Evolutionary conservation across 371 early-diverging fungal genomes (phyloP).

Genomic region (Apophysomyces variabilis): DNA sequence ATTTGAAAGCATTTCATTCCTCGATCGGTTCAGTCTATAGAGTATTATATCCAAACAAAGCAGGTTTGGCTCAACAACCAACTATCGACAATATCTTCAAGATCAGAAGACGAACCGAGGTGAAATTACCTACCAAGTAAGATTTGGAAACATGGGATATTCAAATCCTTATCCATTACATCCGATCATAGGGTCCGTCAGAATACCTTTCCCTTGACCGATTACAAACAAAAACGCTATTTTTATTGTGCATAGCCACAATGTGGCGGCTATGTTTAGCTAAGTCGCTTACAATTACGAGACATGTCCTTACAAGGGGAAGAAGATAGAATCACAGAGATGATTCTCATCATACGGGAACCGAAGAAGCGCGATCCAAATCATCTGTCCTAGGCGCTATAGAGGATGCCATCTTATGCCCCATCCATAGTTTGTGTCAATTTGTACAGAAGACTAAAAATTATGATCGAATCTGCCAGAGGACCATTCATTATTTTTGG

Average conservation of each 20-base stretch:
- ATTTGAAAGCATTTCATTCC: background rate
- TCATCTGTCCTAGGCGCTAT: background rate
- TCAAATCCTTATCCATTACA: background rate
- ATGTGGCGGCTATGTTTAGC: background rate
- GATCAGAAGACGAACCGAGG: background rate
- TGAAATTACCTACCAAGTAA: background rate
- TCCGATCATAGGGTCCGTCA: background rate
- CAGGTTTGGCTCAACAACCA: background rate
- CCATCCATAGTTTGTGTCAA: background rate
- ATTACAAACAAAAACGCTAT: background rate
- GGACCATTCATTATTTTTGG: background rate
- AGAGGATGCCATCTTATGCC: background rate
- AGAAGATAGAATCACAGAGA: background rate
- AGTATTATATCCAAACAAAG: background rate
- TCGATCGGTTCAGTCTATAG: background rate
- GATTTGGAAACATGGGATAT: background rate
- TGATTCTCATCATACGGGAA: background rate
- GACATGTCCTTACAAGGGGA: background rate
- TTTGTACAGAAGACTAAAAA: background rate
- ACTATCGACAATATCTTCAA: background rate
- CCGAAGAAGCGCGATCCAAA: background rate
- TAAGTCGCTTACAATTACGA: background rate
- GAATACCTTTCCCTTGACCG: background rate
- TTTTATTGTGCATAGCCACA: background rate
- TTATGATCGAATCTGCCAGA: background rate